phyloP scores from a whole-genome alignment of 164 flowering plant genomes.

The Litsea cubeba region DNA sequence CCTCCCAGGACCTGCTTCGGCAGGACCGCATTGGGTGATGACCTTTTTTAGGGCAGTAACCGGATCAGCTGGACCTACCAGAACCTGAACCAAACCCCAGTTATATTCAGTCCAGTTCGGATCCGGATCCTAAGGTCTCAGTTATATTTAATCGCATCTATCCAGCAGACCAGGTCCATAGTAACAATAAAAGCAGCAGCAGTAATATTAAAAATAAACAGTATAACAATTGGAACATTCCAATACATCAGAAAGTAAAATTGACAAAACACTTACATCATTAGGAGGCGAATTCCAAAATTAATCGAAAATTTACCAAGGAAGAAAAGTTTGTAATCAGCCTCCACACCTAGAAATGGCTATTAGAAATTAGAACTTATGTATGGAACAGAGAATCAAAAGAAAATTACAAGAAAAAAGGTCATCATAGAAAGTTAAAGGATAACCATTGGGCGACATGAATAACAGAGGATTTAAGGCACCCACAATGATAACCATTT shows the following conservation, averaged over 20 bases:
- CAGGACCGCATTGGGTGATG: too few species aligned
- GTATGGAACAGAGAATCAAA: background rate
- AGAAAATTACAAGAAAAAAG: background rate
- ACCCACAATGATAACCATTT: background rate
- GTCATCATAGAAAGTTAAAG: background rate
- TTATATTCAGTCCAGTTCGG: too few species aligned
- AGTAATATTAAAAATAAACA: too few species aligned
- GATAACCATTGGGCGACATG: background rate
- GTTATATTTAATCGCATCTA: too few species aligned
- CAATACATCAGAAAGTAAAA: background rate
- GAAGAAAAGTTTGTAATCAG: slow-evolving; percentile 83
- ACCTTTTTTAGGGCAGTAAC: too few species aligned
- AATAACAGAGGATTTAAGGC: background rate
- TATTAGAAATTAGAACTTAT: background rate
- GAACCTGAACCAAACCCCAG: background rate
- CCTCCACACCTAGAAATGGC: slow-evolving; percentile 68
- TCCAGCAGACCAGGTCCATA: background rate
- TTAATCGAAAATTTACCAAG: slow-evolving; percentile 86
- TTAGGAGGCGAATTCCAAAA: slow-evolving; percentile 89
- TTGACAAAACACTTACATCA: slow-evolving; percentile 62
- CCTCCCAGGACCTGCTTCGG: too few species aligned
- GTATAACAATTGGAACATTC: too few species aligned
- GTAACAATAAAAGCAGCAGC: too few species aligned
- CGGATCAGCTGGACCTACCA: too few species aligned
- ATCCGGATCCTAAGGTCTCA: too few species aligned